Evolutionary conservation across 164 flowering plant genomes (phyloP), one percentile per base, ranked within the genome.

Genomic region (Santalum album): DNA sequence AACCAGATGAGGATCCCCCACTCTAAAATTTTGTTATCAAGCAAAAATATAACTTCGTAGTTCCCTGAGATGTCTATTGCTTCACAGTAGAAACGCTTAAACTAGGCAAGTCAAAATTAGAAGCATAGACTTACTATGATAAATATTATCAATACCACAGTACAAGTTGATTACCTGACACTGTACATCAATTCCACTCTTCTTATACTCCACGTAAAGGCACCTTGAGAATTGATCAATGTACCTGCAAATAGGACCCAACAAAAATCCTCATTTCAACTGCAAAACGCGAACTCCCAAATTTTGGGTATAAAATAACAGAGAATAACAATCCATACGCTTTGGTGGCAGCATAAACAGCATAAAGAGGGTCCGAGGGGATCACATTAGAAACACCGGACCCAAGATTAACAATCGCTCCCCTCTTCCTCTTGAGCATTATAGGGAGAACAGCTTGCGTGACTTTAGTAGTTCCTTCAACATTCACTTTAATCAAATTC

Each of bases 291-390:
- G 19, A 10, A 35, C 51, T 11, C 54, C 18, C 20, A 38, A n/a
- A 39, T 12, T 22, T 16, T 32, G n/a, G 47, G 6, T 4, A 17
- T 4, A 43, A 3, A 26, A 49, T 0, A 12, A 49, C 4, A 16
- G 16, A 27, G 1, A 46, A 46, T 2, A 49, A 49, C 27, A 23
- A 42, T 17, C 21, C 11, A 7, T 7, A 27, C 98, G 89, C 90
- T 79, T 92, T 92, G 0, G 98, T 76, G 43, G 89, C 91, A 20
- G 94, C 96, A 69, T 92, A 92, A 54, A 86, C 84, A 52, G 96
- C 69, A 50, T 84, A 83, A 29, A 92, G 85, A 42, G 98, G 96
- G 73, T 78, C 85, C 1, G 94, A 83, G 51, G 96, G 96, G 7
- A 84, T 69, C 7, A 84, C 81, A 70, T 59, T 78, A 6, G 96